Percentiles rank a stretch among this genome's conserved stretches.
Conservation (phyloP, 192 early-diverging fungal species). For the Radiomyces spectabilis region DNA sequence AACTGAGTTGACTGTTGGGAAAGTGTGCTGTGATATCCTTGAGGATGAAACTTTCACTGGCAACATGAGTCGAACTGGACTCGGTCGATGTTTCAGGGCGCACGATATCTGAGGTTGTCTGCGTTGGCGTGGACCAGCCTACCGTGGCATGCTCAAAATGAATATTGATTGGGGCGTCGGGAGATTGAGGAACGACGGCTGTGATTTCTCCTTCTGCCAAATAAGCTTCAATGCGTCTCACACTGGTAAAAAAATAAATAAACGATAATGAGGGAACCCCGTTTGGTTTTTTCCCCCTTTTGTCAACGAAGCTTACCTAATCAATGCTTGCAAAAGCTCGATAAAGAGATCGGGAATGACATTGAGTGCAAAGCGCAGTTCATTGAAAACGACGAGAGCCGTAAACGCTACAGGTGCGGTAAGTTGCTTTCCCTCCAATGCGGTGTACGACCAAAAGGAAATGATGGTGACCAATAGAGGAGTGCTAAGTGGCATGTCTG, state of each 20-base stretch:
- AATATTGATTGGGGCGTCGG: no score
- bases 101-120: no score
- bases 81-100: no score
- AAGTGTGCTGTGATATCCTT: constrained; percentile 39
- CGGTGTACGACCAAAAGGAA: constrained; percentile 51
- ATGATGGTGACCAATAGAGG: constrained; percentile 55
- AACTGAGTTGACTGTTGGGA: constrained; percentile 39
- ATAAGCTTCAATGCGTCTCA: constrained; percentile 62
- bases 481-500: no score
- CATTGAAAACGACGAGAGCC: constrained; percentile 55
- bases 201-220: constrained; percentile 70
- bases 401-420: constrained; percentile 64
- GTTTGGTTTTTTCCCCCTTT: background rate
- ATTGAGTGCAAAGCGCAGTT: constrained; percentile 37
- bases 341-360: constrained; percentile 26
- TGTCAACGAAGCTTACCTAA: constrained; percentile 4
- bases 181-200: no score
- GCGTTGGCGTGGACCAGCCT: no score
- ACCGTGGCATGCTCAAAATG: no score
- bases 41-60: background rate
- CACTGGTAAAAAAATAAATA: constrained; percentile 4
- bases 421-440: constrained; percentile 46
- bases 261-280: background rate
- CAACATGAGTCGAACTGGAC: no score
- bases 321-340: constrained; percentile 6